phyloP scores from a whole-genome alignment of 1,284 basidiomycete genomes.

The Rhizopogon parksii region DNA sequence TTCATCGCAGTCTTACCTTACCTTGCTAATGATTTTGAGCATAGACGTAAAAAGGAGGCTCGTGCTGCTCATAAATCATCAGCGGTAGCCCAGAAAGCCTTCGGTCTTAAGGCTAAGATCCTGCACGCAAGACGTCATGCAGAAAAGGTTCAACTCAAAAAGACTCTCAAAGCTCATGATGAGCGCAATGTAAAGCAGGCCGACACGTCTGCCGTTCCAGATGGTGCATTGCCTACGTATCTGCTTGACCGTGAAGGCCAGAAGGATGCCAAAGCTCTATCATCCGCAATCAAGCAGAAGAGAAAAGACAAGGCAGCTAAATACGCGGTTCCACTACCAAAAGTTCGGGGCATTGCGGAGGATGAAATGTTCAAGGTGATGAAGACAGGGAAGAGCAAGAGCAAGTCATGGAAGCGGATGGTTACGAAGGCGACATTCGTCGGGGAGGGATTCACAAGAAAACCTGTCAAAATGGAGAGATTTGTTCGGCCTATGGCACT shows the following conservation, averaged over 20 bases:
- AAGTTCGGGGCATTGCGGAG: conserved; percentile 96
- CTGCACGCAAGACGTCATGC: conserved; percentile 93
- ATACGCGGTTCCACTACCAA: conserved; percentile 94
- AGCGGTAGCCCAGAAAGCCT: conserved; percentile 85
- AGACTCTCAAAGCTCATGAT: conserved; percentile 98
- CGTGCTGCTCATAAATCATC: conserved; percentile 88
- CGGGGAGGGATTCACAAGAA: conserved; percentile 95
- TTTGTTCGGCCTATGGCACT: conserved; percentile 97
- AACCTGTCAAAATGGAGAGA: conserved; percentile 98
- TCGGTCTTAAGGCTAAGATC: conserved; percentile 96
- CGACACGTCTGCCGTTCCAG: conserved; percentile 74
- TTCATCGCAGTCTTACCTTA: background rate
- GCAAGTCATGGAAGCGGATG: conserved; percentile 99
- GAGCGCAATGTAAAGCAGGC: conserved; percentile 96
- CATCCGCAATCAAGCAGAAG: conserved; percentile 97
- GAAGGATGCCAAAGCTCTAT: conserved; percentile 96
- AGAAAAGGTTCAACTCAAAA: conserved; percentile 98
- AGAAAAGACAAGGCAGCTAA: conserved; percentile 99
- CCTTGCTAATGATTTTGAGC: background rate
- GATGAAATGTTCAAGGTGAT: conserved; percentile 99
- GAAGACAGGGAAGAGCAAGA: conserved; percentile 96
- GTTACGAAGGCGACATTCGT: conserved; percentile 99
- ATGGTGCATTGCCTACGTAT: conserved; percentile 89
- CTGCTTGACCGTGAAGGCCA: conserved; percentile 96
- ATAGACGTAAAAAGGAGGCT: conserved; percentile 89